Evolutionary conservation across 1,284 basidiomycete genomes (phyloP), one percentile per base, ranked within the genome.

Genomic region (Sporisorium reilianum): DNA sequence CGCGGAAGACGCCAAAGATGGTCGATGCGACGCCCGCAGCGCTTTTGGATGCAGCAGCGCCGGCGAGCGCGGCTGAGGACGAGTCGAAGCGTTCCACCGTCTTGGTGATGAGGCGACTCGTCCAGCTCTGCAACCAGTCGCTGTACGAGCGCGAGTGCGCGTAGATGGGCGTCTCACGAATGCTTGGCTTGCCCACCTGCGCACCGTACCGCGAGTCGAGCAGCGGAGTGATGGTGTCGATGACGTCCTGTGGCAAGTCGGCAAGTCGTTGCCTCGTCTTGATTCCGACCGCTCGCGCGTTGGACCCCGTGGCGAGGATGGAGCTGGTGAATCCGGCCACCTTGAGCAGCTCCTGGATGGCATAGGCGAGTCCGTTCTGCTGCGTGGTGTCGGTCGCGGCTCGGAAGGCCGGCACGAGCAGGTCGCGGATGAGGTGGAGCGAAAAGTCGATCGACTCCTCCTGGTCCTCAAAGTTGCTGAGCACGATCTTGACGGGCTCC

Each of bases 121-220:
- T 91, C 95, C 96, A 99, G 0, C 89, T 85, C 76, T 97, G 94
- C 23, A 99, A 89, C 97, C 97, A 99, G 85, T 99, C 95, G 50
- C 95, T 90, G 85, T 97, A 99, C 0, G 93, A 94, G 5, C 89
- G 85, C 57, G 91, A 89, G 4, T 87, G 86, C 1, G 89, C 87
- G 85, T 98, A 99, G 57, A 90, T 88, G 32, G 83, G 83, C 26
- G 55, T 65, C 38, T 64, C 62, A 26, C 78, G 71, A 6, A 55
- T 9, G 26, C 67, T 75, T 2, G 65, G 60, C 30, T 71, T 64
- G n/a, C 66, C 62, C 22, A 68, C 68, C 42, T 82, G 73, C 11
- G 79, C 77, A 12, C 73, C 69, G 49, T 84, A 84, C 41, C 77
- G 72, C 34, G 81, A 83, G 63, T 78, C 77, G 51, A 84, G 75